phyloP scores from a whole-genome alignment of 2,329 filamentous ascomycete species.

The Aspergillus nomiae region DNA sequence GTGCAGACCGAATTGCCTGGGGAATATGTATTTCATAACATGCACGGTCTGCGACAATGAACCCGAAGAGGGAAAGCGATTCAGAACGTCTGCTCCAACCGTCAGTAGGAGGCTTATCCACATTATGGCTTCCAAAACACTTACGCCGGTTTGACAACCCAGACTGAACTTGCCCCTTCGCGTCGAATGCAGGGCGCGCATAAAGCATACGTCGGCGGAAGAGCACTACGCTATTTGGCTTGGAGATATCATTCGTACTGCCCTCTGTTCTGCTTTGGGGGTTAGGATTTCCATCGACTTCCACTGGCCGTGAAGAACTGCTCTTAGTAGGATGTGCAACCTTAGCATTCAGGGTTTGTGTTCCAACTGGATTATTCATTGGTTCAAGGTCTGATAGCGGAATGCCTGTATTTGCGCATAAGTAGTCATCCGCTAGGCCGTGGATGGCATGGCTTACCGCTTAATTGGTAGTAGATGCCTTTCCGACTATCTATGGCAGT shows the following conservation, averaged over 20 bases:
- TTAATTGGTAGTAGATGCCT: conserved; percentile 75
- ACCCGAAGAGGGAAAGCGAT: conserved; percentile 59
- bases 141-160: conserved; percentile 81
- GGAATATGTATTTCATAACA: conserved; percentile 91
- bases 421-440: neutral
- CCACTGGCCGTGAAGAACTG: neutral
- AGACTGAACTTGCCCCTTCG: conserved; percentile 66
- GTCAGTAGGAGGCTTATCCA: neutral
- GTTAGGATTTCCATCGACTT: neutral
- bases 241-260: conserved; percentile 10
- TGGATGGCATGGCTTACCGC: conserved; percentile 55
- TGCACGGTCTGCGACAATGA: conserved; percentile 61
- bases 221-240: conserved; percentile 66
- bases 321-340: neutral
- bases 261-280: neutral
- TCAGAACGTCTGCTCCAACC: conserved; percentile 69
- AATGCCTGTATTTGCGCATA: conserved; percentile 24
- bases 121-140: conserved; percentile 31
- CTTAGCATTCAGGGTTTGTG: neutral
- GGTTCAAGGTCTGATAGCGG: conserved; percentile 34
- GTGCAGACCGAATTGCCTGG: conserved; percentile 82
- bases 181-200: conserved; percentile 70
- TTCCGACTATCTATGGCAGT: conserved; percentile 59
- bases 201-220: conserved; percentile 86
- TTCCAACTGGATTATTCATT: conserved; percentile 13